Base-by-base conservation (phyloP, 2,329 filamentous ascomycete species). In the Xylariaceae sp. region DNA sequence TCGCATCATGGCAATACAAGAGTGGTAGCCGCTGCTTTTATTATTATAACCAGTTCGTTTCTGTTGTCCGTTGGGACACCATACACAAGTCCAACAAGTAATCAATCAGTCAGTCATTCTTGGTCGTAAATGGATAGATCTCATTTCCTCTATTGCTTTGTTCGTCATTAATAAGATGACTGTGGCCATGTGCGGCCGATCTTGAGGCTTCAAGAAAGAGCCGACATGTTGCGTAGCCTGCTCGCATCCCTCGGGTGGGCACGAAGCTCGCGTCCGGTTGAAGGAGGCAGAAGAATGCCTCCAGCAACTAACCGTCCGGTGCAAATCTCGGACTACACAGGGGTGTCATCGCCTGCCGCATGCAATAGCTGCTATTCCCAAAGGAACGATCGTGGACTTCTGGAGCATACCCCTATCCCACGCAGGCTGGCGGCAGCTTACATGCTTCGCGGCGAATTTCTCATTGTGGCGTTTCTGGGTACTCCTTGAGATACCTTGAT, bases 251-350 rank as follows among this genome's bases (percentile, higher is more conserved):
- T n/a, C n/a, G n/a, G n/a, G n/a, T n/a, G n/a, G n/a, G n/a, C n/a
- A n/a, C n/a, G n/a, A n/a, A n/a, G n/a, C n/a, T n/a, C n/a, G n/a
- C n/a, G n/a, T n/a, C n/a, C n/a, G n/a, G n/a, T n/a, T n/a, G n/a
- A n/a, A n/a, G n/a, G n/a, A n/a, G n/a, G n/a, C n/a, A n/a, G n/a
- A n/a, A n/a, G n/a, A n/a, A n/a, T n/a, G n/a, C n/a, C n/a, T n/a
- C n/a, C 37, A 48, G 43, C 16, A 47, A 33, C 14, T 23, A 23
- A 42, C 20, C 25, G 35, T 54, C 47, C 53, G 57, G 37, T 52
- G 35, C n/a, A 39, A 46, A 59, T 53, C 52, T 59, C 55, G 57
- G 57, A 39, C 50, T 40, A 42, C 49, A 61, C 49, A 55, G 44
- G 54, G 23, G 40, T 39, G 33, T 43, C 47, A 54, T 42, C 11